Evolutionary conservation across 257 asterid genomes (phyloP), one percentile per base, ranked within the genome.

Genomic region (Jaltomata sinuosa): DNA sequence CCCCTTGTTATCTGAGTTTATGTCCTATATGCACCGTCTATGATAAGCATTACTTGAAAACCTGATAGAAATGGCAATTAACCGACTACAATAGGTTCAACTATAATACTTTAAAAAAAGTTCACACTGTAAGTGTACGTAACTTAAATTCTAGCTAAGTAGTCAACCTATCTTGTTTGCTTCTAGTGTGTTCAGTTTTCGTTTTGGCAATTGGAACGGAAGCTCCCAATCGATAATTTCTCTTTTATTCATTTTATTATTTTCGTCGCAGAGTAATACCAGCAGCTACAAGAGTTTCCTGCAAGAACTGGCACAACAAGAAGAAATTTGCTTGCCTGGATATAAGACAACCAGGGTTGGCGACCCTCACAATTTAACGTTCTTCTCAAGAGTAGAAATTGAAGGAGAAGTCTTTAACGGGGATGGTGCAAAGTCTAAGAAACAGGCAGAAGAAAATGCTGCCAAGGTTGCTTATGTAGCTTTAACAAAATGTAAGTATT

Each of bases 401-500:
- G 88, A 85, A 80, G 93, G 89, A 59, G 87, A 88, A 88, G 45
- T 47, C 77, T 92, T 89, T 74, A 34, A 83, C 22, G 94, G 91
- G 18, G 78, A 61, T 45, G 85, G 81, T n/a, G 90, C 89, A 15
- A 87, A 87, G 61, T 84, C 92, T 25, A 81, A 87, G 89, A 88
- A 86, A 72, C 84, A 86, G 77, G 93, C 93, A 3, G 93, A 92
- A 90, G 87, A 88, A 40, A 85, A 83, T 47, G 91, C 93, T 84
- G 92, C 93, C 3, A 88, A 88, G 87, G 89, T 89, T 89, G 93
- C 94, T 36, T 87, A 89, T 84, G 87, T 87, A 29, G 64, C 79
- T 38, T 55, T 88, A 5, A 34, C 82, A 81, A 88, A 86, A 64
- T 85, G 92, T 89, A 89, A 87, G 89, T 77, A 15, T n/a, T 42